These are phyloP conservation scores for Starmerella tilneyi DNA, from an alignment of 805 yeast genomes.

Conservation along the genomic window DNA sequence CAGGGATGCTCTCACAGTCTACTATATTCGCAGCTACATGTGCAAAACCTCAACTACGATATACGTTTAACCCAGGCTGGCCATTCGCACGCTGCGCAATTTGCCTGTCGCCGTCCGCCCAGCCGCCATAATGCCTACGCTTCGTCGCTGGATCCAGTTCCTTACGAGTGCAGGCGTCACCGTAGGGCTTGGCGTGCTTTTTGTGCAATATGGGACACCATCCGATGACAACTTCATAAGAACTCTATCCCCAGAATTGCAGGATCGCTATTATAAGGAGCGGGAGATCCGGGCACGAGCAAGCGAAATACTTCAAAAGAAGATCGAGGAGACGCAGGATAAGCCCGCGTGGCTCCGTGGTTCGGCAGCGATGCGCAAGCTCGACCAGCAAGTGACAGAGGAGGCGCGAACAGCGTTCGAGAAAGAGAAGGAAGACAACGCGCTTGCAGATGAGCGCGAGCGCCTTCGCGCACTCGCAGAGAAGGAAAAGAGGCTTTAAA, in stretches of 20 bases:
- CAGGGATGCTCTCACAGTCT: no score
- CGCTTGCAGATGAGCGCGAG: constrained; percentile 5
- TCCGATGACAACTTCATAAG: constrained; percentile 71
- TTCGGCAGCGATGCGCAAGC: constrained; percentile 24
- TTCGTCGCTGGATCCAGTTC: constrained; percentile 25
- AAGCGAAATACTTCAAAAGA: constrained; percentile 23
- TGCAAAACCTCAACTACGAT: no score
- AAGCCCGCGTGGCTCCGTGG: constrained; percentile 31
- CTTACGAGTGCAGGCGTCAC: constrained; percentile 46
- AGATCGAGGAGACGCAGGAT: constrained; percentile 20
- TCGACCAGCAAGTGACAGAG: constrained; percentile 25
- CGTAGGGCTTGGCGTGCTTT: constrained; percentile 59
- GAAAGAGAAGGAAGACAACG: constrained; percentile 9
- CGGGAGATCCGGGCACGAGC: constrained; percentile 25
- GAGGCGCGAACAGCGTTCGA: constrained; percentile 26
- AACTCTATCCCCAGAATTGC: constrained; percentile 69
- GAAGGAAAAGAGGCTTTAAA: constrained; percentile 8
- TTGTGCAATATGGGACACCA: constrained; percentile 69
- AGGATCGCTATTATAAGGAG: constrained; percentile 62
- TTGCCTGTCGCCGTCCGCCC: background rate
- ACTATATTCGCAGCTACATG: no score
- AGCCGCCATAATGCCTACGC: constrained; percentile 22
- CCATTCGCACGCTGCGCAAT: constrained; percentile 1
- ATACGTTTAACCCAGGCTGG: no score
- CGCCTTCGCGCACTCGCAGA: constrained; percentile 13